Conservation (phyloP, 129 eudicot genomes). For the Logfia minima region DNA sequence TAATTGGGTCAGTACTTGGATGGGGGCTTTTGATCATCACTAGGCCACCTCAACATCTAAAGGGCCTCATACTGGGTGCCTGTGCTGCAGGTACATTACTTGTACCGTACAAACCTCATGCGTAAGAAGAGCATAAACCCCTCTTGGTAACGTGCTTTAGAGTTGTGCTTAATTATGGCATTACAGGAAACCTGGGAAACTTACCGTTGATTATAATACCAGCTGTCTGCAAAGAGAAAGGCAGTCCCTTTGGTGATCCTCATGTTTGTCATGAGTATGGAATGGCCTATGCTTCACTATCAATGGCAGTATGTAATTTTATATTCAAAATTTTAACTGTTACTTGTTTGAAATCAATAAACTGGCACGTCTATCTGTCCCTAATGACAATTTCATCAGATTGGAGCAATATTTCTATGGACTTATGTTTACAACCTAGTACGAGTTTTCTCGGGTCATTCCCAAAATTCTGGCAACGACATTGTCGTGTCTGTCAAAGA, state of each 20-base stretch:
- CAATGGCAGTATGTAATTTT: slow-evolving; percentile 49
- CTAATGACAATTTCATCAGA: slow-evolving; percentile 29
- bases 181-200: slow-evolving; percentile 57
- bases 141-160: not conserved
- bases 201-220: slow-evolving; percentile 60
- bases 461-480: not conserved
- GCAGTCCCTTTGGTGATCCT: slow-evolving; percentile 69
- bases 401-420: slow-evolving; percentile 61
- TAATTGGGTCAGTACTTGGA: slow-evolving; percentile 61
- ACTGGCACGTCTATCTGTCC: not conserved
- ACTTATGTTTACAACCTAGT: slow-evolving; percentile 56
- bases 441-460: slow-evolving; percentile 33
- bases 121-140: not conserved
- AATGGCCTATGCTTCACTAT: slow-evolving; percentile 60
- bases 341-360: not conserved
- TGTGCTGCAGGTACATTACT: slow-evolving; percentile 61
- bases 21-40: slow-evolving; percentile 56
- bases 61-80: slow-evolving; percentile 64
- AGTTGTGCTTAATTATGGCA: not conserved
- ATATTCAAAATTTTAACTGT: not conserved
- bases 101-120: not conserved
- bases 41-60: slow-evolving; percentile 50
- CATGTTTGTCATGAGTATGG: slow-evolving; percentile 45
- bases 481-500: slow-evolving; percentile 13
- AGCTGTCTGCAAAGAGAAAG: slow-evolving; percentile 60